phyloP scores from a whole-genome alignment of 2,329 filamentous ascomycete genomes.

The Clonostachys chloroleuca region DNA sequence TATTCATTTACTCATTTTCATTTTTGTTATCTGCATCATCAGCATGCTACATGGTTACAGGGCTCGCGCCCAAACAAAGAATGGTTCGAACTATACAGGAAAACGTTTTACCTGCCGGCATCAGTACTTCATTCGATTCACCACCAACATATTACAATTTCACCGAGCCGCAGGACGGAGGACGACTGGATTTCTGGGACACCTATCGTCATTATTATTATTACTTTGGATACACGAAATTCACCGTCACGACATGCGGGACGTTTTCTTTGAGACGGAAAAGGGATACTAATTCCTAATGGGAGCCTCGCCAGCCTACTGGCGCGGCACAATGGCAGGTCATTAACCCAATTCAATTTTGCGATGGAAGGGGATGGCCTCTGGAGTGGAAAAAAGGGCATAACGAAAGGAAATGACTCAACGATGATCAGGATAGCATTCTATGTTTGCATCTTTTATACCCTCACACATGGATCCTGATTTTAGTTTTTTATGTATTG shows the following conservation, averaged over 20 bases:
- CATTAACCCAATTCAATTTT: too few species aligned
- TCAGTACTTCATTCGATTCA: not conserved
- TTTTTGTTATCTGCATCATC: not conserved
- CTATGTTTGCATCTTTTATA: too few species aligned
- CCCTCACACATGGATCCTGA: too few species aligned
- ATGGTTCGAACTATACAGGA: not conserved
- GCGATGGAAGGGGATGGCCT: too few species aligned
- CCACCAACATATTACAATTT: not conserved
- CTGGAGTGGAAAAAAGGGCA: too few species aligned
- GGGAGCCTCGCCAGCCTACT: not conserved
- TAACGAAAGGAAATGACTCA: too few species aligned
- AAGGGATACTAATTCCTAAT: not conserved
- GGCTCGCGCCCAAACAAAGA: slow-evolving; percentile 3
- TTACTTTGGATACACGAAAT: too few species aligned
- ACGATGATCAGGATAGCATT: too few species aligned
- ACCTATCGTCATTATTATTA: too few species aligned
- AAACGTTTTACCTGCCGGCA: not conserved
- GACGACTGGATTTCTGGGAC: not conserved
- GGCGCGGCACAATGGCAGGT: too few species aligned
- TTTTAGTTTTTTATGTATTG: too few species aligned
- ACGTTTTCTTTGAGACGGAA: not conserved
- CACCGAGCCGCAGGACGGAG: not conserved
- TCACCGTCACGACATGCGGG: too few species aligned
- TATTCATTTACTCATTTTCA: not conserved
- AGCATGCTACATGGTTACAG: slow-evolving; percentile 2